Evolutionary conservation across 441 rosid species (phyloP), one percentile per base, ranked within the genome.

Genomic region (Croton setiger): DNA sequence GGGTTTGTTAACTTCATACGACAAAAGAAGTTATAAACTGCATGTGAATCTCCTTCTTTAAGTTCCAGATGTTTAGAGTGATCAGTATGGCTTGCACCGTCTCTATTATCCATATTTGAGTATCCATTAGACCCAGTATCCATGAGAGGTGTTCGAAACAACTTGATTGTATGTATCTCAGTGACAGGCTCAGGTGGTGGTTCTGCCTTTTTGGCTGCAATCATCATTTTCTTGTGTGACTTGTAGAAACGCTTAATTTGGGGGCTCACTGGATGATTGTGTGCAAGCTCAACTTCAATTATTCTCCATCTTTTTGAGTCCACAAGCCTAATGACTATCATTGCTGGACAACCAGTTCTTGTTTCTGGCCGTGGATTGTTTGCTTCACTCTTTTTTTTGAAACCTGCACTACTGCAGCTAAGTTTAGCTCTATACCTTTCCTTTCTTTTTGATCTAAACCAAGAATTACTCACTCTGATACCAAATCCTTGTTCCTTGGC

Each of bases 331-430:
- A 85, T 77, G 64, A 79, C 75, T 41, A 83, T 70, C 86, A 83
- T 85, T 33, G 82, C 88, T 55, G 84, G 86, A 68, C 86, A 85
- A 51, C 88, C 84, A 37, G 88, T 85, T 70, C 88, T 84, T 45
- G 88, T 84, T 75, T 82, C 86, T 6, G 86, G 86, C 51, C 86
- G 72, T 17, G 83, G 86, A 69, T 82, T 82, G 74, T 81, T 81
- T 49, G 86, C 85, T 75, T 82, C 88, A 18, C 82, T 84, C 73
- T 75, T 85, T 78, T 81, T 85, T 77, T 85, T 82, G 76, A 83
- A 85, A 60, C 89, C 89, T 13, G 85, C 87, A 78, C 81, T 85
- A 65, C 87, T 85, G 67, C 87, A 83, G 64, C 85, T 81, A 78
- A 85, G 85, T 76, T 83, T 81, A 53, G 85, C 87, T 80, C 89